Base-by-base conservation (phyloP, 1,284 basidiomycete genomes). In the Anthracocystis walkeri region DNA sequence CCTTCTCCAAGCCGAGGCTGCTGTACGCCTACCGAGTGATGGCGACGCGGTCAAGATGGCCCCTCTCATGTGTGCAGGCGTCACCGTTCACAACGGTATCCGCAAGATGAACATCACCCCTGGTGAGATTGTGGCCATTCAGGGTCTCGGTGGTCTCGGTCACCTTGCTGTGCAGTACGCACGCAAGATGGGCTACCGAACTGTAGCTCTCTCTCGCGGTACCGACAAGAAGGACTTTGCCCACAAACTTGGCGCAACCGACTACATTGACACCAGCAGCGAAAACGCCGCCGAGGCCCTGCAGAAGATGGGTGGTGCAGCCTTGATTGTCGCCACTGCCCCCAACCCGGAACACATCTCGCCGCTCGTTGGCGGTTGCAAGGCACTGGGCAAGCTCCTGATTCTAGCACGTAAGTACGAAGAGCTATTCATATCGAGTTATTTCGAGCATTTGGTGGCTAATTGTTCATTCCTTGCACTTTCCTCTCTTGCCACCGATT, bases 31-130 rank as follows among this genome's bases (percentile, higher is more conserved):
- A 55, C 50, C 74, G 86, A 42, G 87, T 85, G 7, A 75, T 65
- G 33, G 85, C 81, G 40, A 76, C 29, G 84, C 86, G 2, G 85
- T 82, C n/a, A 81, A 87, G 62, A 81, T 84, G 21, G 87, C 86
- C 7, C 87, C 87, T 16, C 74, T 87, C 4, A 77, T 87, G 60
- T 88, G 86, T 63, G 86, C 87, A 10, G 87, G 87, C 40, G 69
- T 83, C 16, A 84, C 86, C 5, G 81, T 82, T 27, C 84, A 77
- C 78, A 86, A 86, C 69, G 84, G 84, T 5, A 80, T 88, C 27
- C 81, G 87, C 31, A 77, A 85, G 72, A 84, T 86, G 75, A 65
- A 72, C 31, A 55, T 80, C 42, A 66, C 68, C 41, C 68, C 82
- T 2, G 83, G 82, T 11, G 83, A 86, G 56, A 72, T 86, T 14